Base-by-base conservation (phyloP, 176 grass and related monocot genomes). In the sorghum (Sorghum bicolor) region DNA sequence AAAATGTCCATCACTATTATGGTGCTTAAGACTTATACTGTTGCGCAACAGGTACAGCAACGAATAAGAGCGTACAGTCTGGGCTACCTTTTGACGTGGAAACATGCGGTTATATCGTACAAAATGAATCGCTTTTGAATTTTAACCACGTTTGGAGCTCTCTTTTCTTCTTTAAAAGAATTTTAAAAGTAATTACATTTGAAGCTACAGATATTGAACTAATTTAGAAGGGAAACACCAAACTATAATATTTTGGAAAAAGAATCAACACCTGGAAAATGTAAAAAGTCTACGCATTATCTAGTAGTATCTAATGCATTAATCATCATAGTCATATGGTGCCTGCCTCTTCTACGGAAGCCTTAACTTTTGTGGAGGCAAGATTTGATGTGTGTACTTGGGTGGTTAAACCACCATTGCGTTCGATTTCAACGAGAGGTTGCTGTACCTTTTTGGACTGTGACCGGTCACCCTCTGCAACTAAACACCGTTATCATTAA, bases 401-500 rank as follows among this genome's bases (percentile, higher is more conserved):
- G 80, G 84, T 87, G 84, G 80, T 90, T 90, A 75, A 87, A 75
- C 80, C 52, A 79, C 84, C 31, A 67, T 3, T 5, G 79, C 48
- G 47, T 87, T 68, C 5, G 74, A 83, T 90, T 86, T 90, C 84
- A 86, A 86, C 68, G 74, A 69, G 60, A 87, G 69, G 62, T 83
- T 83, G 80, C 12, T 31, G 61, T 83, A 74, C 79, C 79, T 52
- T 24, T 28, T 68, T 13, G 67, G 88, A 87, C 80, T 74, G 80
- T 31, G 80, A 87, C 84, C 20, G 30, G 31, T 67, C 88, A 90
- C 84, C 88, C 48, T 90, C 84, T 83, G n/a, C 88, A 50, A 68
- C 74, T 74, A 62, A 74, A 74, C 84, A 79, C 63, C 43, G 86
- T 86, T 47, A 78, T 67, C 67, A 86, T 68, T 74, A 72, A 81